These are phyloP conservation scores for Gloeostereum incarnatum DNA, from an alignment of 768 basidiomycete genomes.

Conservation along the genomic window DNA sequence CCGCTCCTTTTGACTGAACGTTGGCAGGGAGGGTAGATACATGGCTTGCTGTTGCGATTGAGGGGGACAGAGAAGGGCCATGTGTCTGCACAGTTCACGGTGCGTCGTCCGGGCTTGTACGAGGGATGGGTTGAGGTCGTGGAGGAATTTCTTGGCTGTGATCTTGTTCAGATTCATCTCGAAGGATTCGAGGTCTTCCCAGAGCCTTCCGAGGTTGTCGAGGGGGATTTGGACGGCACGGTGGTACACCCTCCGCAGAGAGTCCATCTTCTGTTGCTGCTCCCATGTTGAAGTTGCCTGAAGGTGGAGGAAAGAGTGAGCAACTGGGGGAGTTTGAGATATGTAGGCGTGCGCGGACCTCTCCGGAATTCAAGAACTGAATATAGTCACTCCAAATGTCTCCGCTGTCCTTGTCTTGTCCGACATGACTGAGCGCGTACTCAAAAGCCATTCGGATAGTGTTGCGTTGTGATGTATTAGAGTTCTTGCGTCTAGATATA, in stretches of 20 bases:
- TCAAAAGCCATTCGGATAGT: conserved; percentile 86
- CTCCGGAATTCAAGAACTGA: conserved; percentile 73
- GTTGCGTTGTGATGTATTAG: conserved; percentile 59
- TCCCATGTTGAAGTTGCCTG: conserved; percentile 86
- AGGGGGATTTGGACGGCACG: conserved; percentile 92
- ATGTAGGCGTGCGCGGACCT: conserved; percentile 36
- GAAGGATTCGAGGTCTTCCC: conserved; percentile 91
- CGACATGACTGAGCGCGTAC: conserved; percentile 82
- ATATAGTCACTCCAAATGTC: conserved; percentile 95
- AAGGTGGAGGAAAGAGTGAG: no score
- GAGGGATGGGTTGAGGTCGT: conserved; percentile 84
- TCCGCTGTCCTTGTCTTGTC: conserved; percentile 86
- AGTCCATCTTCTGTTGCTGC: conserved; percentile 91
- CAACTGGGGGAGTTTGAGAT: not conserved
- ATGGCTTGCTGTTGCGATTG: conserved; percentile 36
- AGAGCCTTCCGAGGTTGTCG: conserved; percentile 85
- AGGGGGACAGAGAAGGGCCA: conserved; percentile 57
- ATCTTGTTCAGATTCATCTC: conserved; percentile 85
- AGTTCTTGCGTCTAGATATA: conserved; percentile 52
- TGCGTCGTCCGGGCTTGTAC: conserved; percentile 92
- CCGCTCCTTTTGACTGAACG: conserved; percentile 64
- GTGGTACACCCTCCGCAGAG: conserved; percentile 85
- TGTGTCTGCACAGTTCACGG: conserved; percentile 67
- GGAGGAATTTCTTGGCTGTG: conserved; percentile 94
- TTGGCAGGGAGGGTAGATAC: conserved; percentile 62